Percentiles rank a stretch among this genome's conserved stretches.
Conservation (phyloP, 768 basidiomycete species). For the Galerina sulciceps region DNA sequence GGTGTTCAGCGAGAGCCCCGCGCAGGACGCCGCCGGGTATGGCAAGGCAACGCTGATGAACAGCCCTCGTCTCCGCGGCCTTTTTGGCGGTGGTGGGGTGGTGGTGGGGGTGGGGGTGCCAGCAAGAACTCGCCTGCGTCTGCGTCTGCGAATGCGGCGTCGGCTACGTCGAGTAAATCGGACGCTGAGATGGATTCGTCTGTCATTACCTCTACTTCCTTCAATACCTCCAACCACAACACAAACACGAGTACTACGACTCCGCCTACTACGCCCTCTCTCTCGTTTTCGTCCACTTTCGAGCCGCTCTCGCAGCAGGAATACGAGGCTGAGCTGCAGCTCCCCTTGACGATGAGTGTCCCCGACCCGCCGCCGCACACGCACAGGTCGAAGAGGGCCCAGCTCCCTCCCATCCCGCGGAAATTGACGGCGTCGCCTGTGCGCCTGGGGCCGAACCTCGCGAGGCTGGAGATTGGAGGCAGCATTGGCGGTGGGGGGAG, state of each 20-base stretch:
- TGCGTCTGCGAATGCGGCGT: not conserved
- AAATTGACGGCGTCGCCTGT: slow-evolving; percentile 28
- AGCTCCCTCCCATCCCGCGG: slow-evolving; percentile 26
- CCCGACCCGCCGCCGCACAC: slow-evolving; percentile 11
- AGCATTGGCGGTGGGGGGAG: too few species aligned
- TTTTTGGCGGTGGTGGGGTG: slow-evolving; percentile 29
- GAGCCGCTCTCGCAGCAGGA: slow-evolving; percentile 21
- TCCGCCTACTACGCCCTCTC: slow-evolving; percentile 13
- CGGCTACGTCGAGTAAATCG: slow-evolving; percentile 21
- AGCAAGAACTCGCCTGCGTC: slow-evolving; percentile 25
- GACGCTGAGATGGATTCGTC: slow-evolving; percentile 12
- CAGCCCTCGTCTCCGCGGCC: slow-evolving; percentile 26
- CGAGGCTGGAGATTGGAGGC: slow-evolving; percentile 33
- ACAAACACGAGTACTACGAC: slow-evolving; percentile 16
- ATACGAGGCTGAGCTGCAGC: slow-evolving; percentile 28
- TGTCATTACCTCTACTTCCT: not conserved
- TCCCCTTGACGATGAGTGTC: slow-evolving; percentile 19
- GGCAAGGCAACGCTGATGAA: slow-evolving; percentile 17
- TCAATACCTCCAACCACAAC: not conserved
- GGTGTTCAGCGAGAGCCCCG: slow-evolving; percentile 12
- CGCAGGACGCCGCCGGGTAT: slow-evolving; percentile 17
- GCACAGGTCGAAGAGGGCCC: slow-evolving; percentile 20
- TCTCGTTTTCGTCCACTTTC: slow-evolving; percentile 20
- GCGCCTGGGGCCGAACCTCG: slow-evolving; percentile 26
- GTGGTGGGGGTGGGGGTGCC: too few species aligned